phyloP scores from a whole-genome alignment of 108 stramenopile genomes.

The Conticribra guillardii region DNA sequence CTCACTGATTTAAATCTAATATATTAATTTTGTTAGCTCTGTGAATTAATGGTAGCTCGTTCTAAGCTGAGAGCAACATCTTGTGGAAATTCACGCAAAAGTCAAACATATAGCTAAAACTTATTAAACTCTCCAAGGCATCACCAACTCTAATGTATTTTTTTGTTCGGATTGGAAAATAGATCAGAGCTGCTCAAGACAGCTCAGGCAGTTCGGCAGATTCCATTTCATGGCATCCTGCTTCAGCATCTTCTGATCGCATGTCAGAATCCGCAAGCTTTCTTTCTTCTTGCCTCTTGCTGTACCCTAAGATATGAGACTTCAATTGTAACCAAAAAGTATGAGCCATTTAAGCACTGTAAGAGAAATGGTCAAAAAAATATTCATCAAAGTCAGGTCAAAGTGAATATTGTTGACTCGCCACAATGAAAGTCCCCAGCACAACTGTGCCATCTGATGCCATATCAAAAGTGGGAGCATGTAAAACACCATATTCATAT shows the following conservation, averaged over 20 bases:
- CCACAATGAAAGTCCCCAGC: neutral
- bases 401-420: neutral
- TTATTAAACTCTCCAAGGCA: too few species aligned
- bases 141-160: too few species aligned
- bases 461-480: neutral
- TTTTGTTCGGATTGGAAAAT: too few species aligned
- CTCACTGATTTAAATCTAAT: too few species aligned
- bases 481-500: neutral
- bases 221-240: neutral
- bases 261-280: neutral
- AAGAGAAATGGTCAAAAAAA: neutral
- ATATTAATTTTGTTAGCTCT: too few species aligned
- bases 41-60: too few species aligned
- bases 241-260: neutral
- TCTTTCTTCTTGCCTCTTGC: neutral
- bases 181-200: too few species aligned
- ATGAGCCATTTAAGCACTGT: too few species aligned
- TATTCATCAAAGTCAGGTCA: neutral
- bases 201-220: too few species aligned
- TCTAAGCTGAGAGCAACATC: too few species aligned
- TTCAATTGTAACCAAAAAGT: neutral
- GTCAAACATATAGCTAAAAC: too few species aligned
- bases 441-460: neutral
- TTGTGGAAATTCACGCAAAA: too few species aligned
- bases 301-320: neutral